Evolutionary conservation across 352 stramenopile species (phyloP).

Genomic region (Globisporangium recalcitrans): DNA sequence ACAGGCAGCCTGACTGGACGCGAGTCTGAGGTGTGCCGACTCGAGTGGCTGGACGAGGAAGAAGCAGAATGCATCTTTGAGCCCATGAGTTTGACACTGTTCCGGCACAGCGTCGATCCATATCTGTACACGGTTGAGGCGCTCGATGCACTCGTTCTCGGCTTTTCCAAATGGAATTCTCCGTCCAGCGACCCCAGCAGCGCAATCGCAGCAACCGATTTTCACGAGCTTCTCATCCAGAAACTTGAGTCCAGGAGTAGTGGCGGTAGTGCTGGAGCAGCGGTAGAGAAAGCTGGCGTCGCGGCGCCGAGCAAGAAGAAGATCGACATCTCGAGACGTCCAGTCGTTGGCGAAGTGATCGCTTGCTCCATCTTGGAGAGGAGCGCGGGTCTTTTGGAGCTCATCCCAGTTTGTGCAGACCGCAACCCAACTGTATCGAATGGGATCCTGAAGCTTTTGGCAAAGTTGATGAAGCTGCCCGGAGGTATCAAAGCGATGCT

Average conservation of each 20-base stretch:
- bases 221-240: constrained; percentile 20
- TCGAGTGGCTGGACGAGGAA: constrained; percentile 53
- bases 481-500: constrained; percentile 31
- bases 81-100: constrained; percentile 23
- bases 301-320: constrained; percentile 38
- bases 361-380: constrained; percentile 29
- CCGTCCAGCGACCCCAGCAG: neutral
- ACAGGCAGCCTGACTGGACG: neutral
- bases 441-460: constrained; percentile 25
- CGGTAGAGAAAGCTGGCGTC: constrained; percentile 1
- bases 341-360: constrained; percentile 24
- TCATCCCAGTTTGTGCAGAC: constrained; percentile 23
- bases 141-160: constrained; percentile 27
- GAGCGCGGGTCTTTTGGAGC: constrained; percentile 18
- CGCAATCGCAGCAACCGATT: constrained; percentile 15
- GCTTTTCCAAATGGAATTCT: constrained; percentile 36
- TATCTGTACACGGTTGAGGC: constrained; percentile 27
- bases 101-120: constrained; percentile 32
- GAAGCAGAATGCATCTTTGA: constrained; percentile 28
- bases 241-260: neutral
- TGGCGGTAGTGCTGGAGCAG: neutral
- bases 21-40: constrained; percentile 18
- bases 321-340: constrained; percentile 21
- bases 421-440: constrained; percentile 27
- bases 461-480: constrained; percentile 26